These are phyloP conservation scores for Grifola frondosa DNA, from an alignment of 1,284 basidiomycete species.

Conservation along the genomic window DNA sequence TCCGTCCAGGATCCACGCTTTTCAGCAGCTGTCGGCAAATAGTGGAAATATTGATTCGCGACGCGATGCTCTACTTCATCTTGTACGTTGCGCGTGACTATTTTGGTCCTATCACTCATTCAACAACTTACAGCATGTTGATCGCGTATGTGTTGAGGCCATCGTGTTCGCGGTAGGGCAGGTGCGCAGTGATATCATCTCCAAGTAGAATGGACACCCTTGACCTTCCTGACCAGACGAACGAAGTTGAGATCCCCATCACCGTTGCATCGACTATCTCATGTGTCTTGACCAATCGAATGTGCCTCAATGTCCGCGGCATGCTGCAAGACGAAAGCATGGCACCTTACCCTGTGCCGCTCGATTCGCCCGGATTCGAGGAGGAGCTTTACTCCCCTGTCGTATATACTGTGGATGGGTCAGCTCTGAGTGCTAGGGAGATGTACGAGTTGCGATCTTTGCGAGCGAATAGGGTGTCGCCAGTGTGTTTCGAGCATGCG, in stretches of 20 bases:
- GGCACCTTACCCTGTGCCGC: too few species aligned
- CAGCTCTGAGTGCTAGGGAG: constrained; percentile 37
- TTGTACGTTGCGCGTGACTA: constrained; percentile 36
- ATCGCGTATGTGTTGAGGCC: constrained; percentile 51
- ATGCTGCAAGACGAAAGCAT: constrained; percentile 34
- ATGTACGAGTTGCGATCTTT: constrained; percentile 41
- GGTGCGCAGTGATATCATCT: constrained; percentile 38
- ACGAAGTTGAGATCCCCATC: constrained; percentile 50
- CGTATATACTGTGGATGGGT: too few species aligned
- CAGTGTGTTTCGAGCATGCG: too few species aligned
- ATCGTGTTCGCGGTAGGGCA: constrained; percentile 48
- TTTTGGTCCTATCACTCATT: not conserved
- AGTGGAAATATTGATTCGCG: constrained; percentile 50
- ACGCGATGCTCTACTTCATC: constrained; percentile 56
- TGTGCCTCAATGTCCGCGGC: constrained; percentile 54
- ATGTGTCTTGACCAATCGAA: constrained; percentile 53
- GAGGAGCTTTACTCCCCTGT: too few species aligned
- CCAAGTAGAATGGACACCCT: too few species aligned
- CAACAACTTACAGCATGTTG: constrained; percentile 42
- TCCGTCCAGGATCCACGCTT: constrained; percentile 29
- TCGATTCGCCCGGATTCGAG: too few species aligned
- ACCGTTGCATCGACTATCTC: constrained; percentile 58
- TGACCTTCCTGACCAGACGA: constrained; percentile 27
- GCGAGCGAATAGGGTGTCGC: too few species aligned
- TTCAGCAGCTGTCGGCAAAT: constrained; percentile 45